Evolutionary conservation across 2,329 filamentous ascomycete species (phyloP).

Genomic region (Thermoascus crustaceus): DNA sequence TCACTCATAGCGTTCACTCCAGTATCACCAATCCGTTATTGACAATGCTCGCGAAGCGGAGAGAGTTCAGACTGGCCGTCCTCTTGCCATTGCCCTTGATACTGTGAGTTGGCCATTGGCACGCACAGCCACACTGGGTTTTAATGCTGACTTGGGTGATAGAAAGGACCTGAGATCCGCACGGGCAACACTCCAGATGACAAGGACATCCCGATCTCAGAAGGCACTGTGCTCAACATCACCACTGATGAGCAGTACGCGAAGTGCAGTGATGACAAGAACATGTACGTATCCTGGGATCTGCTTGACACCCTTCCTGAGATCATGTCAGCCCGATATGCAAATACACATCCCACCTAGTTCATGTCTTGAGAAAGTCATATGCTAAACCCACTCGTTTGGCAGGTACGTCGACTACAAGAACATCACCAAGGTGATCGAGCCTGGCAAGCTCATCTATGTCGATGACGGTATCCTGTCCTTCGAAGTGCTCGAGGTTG

Average conservation of each 20-base stretch:
- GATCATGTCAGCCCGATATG: too few species aligned
- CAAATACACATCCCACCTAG: too few species aligned
- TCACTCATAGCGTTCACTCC: too few species aligned
- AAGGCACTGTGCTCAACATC: conserved; percentile 82
- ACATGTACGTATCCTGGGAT: conserved; percentile 61
- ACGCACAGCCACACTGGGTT: not conserved
- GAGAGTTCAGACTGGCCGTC: conserved; percentile 66
- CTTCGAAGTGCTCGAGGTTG: conserved; percentile 82
- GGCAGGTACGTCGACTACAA: conserved; percentile 93
- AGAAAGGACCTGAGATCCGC: conserved; percentile 80
- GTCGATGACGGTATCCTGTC: conserved; percentile 97
- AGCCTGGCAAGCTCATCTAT: conserved; percentile 86
- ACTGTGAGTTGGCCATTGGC: conserved; percentile 51
- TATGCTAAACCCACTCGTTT: conserved; percentile 10
- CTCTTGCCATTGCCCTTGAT: conserved; percentile 87
- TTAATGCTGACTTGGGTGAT: conserved; percentile 11
- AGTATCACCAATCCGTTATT: conserved; percentile 97
- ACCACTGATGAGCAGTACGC: conserved; percentile 94
- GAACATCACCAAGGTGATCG: conserved; percentile 99
- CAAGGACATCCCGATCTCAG: conserved; percentile 70
- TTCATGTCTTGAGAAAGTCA: not conserved
- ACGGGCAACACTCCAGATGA: conserved; percentile 66
- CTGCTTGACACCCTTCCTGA: not conserved
- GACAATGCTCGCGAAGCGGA: conserved; percentile 89
- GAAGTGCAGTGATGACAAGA: conserved; percentile 73